Percentiles rank a stretch among this genome's conserved stretches.
Conservation (phyloP, 139 green algal genomes). For the Ulvella scutata region DNA sequence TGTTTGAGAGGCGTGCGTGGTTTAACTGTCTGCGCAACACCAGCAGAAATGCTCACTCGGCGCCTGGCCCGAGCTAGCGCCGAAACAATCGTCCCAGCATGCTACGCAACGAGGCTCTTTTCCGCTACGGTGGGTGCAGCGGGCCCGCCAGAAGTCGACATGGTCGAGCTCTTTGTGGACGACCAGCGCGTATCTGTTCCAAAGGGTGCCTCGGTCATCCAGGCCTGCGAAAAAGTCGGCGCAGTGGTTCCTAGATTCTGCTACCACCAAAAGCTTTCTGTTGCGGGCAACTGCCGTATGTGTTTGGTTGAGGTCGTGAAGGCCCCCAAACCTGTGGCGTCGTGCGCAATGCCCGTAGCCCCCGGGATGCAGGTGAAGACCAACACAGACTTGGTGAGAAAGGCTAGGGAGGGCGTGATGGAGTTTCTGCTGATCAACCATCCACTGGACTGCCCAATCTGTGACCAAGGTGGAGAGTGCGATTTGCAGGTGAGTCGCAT, state of each 20-base stretch:
- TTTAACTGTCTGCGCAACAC: no score
- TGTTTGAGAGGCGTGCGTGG: no score
- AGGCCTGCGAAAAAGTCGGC: slow-evolving; percentile 88
- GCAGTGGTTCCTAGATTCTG: slow-evolving; percentile 96
- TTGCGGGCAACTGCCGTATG: slow-evolving; percentile 98
- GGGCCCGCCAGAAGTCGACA: slow-evolving; percentile 22
- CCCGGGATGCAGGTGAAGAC: slow-evolving; percentile 97
- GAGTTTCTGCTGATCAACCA: slow-evolving; percentile 99
- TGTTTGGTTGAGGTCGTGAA: slow-evolving; percentile 98
- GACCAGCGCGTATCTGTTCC: slow-evolving; percentile 59
- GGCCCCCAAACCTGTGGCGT: slow-evolving; percentile 89
- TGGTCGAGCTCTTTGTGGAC: slow-evolving; percentile 81
- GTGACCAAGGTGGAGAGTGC: slow-evolving; percentile 97
- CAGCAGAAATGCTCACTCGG: no score
- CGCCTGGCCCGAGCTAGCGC: no score
- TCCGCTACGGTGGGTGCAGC: no score
- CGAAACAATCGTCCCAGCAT: no score
- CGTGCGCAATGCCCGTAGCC: slow-evolving; percentile 89
- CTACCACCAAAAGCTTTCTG: slow-evolving; percentile 94
- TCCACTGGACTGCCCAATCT: slow-evolving; percentile 98
- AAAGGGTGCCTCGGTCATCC: slow-evolving; percentile 78
- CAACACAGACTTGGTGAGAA: slow-evolving; percentile 88
- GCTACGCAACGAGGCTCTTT: no score
- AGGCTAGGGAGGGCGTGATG: slow-evolving; percentile 97
- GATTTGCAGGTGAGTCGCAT: slow-evolving; percentile 78